A percentile compares a stretch with the other conserved stretches of the same genome.
These are phyloP conservation scores for Uncinocarpus reesii DNA, from an alignment of 2,329 filamentous ascomycete genomes.

Conservation along the genomic window DNA sequence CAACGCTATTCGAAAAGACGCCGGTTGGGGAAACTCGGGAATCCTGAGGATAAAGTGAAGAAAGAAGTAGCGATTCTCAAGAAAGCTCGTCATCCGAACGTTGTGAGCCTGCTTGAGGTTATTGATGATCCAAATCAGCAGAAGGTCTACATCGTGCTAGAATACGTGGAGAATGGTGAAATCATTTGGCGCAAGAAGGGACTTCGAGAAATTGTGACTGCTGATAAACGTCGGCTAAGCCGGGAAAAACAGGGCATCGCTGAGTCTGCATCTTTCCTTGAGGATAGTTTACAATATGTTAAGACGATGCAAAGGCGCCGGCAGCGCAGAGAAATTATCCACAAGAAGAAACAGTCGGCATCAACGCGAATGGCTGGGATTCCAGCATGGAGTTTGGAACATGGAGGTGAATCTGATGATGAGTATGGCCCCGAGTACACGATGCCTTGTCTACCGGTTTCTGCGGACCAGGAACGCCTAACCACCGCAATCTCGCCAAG, in stretches of 20 bases:
- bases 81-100: constrained; percentile 94
- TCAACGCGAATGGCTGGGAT: constrained; percentile 44
- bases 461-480: constrained; percentile 41
- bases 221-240: constrained; percentile 73
- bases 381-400: constrained; percentile 75
- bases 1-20: constrained; percentile 89
- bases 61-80: constrained; percentile 96
- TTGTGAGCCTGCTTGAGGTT: constrained; percentile 88
- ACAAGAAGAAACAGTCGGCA: constrained; percentile 51
- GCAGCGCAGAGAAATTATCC: constrained; percentile 44
- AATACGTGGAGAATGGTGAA: constrained; percentile 89
- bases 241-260: constrained; percentile 62
- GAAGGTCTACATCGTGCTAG: constrained; percentile 96
- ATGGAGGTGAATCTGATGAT: constrained; percentile 53
- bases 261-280: constrained; percentile 49
- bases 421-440: constrained; percentile 32
- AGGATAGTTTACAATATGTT: constrained; percentile 37
- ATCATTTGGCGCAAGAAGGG: constrained; percentile 90
- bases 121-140: constrained; percentile 93
- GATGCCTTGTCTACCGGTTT: constrained; percentile 24
- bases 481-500: constrained; percentile 46
- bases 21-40: constrained; percentile 66
- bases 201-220: constrained; percentile 66
- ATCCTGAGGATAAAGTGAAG: constrained; percentile 65
- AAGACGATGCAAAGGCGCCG: constrained; percentile 29